A percentile compares a stretch with the other conserved stretches of the same genome.
Evolutionary conservation across 2,329 filamentous ascomycete species (phyloP).

Genomic region (Diplocarpon mali): DNA sequence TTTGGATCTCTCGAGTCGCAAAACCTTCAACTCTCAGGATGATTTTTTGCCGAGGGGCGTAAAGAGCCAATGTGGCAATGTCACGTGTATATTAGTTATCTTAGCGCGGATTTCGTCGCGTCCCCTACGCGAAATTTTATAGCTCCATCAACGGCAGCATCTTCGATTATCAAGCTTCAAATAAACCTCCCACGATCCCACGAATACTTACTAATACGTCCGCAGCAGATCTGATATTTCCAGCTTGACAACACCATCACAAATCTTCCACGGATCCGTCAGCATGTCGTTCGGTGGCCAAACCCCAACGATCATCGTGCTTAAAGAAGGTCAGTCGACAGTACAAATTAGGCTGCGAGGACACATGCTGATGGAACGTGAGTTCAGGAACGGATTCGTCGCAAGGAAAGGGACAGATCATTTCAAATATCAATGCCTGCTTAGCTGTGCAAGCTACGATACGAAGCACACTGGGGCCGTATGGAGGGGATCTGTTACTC

Average conservation of each 20-base stretch:
- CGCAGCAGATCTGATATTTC: not conserved
- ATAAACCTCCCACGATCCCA: conserved; percentile 1
- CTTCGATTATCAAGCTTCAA: conserved; percentile 4
- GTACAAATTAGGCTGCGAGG: conserved; percentile 1
- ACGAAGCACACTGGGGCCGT: conserved; percentile 90
- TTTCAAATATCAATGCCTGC: conserved; percentile 98
- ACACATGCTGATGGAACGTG: conserved; percentile 9
- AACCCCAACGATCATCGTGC: conserved; percentile 94
- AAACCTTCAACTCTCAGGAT: too few relatives aligned
- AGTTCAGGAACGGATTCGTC: conserved; percentile 83
- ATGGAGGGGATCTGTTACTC: conserved; percentile 91
- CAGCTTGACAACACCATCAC: not conserved
- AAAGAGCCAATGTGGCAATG: not conserved
- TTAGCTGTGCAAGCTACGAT: conserved; percentile 91
- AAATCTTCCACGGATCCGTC: conserved; percentile 5
- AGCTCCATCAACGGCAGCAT: conserved; percentile 6
- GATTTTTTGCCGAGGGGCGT: too few relatives aligned
- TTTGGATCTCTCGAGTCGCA: too few relatives aligned
- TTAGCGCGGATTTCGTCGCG: conserved; percentile 6
- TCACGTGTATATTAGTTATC: conserved; percentile 1
- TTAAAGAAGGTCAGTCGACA: conserved; percentile 73
- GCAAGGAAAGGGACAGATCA: conserved; percentile 90
- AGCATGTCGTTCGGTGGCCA: conserved; percentile 93
- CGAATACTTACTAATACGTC: not conserved
- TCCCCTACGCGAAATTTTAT: conserved; percentile 11